Percentiles rank a stretch among this genome's conserved stretches.
Conservation (phyloP, 495 filamentous ascomycete genomes). For the Penicillium maclennaniae region DNA sequence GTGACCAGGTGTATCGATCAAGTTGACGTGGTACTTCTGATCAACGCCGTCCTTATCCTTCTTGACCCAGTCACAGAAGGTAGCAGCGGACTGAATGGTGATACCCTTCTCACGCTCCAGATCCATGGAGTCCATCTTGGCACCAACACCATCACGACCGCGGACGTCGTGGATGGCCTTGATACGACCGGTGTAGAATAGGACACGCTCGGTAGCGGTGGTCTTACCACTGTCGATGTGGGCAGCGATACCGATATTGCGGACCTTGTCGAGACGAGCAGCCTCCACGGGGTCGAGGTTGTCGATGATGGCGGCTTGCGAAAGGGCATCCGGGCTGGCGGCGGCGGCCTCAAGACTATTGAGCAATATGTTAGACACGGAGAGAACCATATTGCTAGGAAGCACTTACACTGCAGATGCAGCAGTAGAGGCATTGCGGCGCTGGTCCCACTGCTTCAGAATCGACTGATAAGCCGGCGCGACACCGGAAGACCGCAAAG, state of each 20-base stretch:
- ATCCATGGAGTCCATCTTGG: conserved; percentile 99
- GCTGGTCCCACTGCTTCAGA: conserved; percentile 36
- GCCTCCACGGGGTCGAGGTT: conserved; percentile 74
- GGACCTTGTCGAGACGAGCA: conserved; percentile 68
- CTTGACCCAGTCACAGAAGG: conserved; percentile 97
- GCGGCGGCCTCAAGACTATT: conserved; percentile 56
- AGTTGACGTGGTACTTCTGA: conserved; percentile 92
- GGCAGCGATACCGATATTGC: conserved; percentile 98
- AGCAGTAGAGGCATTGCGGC: conserved; percentile 39
- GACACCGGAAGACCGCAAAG: conserved; percentile 38
- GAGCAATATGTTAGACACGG: conserved; percentile 7
- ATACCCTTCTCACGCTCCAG: conserved; percentile 97
- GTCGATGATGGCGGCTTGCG: conserved; percentile 66
- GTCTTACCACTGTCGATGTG: conserved; percentile 99
- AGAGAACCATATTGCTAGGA: neutral
- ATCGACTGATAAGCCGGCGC: conserved; percentile 40
- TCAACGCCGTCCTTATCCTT: conserved; percentile 66
- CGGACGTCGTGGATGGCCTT: conserved; percentile 97
- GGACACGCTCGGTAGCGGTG: conserved; percentile 91
- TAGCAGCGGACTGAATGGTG: conserved; percentile 96
- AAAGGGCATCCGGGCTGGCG: conserved; percentile 54
- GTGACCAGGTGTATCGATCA: conserved; percentile 98
- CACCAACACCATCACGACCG: conserved; percentile 90
- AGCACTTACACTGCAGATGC: conserved; percentile 39
- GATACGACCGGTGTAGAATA: conserved; percentile 97